Base-by-base conservation (phyloP, 2,329 filamentous ascomycete genomes). In the Ophidiomyces ophidiicola region DNA sequence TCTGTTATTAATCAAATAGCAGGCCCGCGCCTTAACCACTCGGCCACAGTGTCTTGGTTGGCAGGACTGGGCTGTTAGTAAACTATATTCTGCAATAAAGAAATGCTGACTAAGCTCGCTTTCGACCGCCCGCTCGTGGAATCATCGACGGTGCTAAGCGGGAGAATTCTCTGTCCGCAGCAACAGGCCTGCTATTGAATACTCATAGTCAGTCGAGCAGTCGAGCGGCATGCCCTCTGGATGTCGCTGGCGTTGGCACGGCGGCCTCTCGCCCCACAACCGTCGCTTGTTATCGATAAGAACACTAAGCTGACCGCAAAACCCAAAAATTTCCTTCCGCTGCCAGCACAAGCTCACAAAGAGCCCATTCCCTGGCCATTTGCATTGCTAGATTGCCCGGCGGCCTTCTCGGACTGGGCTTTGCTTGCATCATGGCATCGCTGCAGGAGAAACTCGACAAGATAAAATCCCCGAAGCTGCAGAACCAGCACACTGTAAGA, bases 391-490 rank as follows among this genome's bases (percentile, higher is more conserved):
- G 28, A 20, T 19, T 23, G 17, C 24, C 25, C 32, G 20, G 44
- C 41, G 41, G 20, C 39, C 45, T 42, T 44, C 45, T 48, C n/a
- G n/a, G n/a, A n/a, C 52, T 52, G 47, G 46, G 40, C 48, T 46
- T 51, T 45, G 46, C 47, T 39, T 41, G 50, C 56, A 64, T 52
- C 52, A 69, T 69, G 67, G 60, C 62, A 66, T 76, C 76, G 62
- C 67, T 96, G 55, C 78, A 82, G 60, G 88, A 94, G 70, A 92
- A 86, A 70, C 76, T 98, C 60, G 83, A 88, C 68, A 94, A 92
- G 74, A 94, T 96, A 62, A 83, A 90, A 65, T 90, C 83, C 58
- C 90, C 90, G 41, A 94, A 93, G 64, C 76, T 94, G 54, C 84
- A 96, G 63, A 94, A 83, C 60, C 87, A 94, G 66, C 78, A 93